Conservation (phyloP, 805 yeast genomes). For the Yamadazyma laniorum region DNA sequence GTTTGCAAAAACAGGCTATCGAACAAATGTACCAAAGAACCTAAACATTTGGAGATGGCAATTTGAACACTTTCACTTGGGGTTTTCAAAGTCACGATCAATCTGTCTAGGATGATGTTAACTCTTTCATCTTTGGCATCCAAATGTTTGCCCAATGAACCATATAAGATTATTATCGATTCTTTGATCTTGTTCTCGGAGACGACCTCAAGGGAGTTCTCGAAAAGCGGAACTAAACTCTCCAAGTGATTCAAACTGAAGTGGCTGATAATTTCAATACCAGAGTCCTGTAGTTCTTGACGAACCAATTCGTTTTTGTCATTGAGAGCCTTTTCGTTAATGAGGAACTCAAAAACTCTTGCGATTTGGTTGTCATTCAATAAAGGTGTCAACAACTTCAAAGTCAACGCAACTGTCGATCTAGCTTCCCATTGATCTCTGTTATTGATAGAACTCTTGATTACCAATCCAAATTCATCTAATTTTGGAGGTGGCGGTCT, state of each 20-base stretch:
- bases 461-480: slow-evolving; percentile 78
- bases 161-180: slow-evolving; percentile 81
- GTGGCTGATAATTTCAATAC: slow-evolving; percentile 62
- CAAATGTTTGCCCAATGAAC: slow-evolving; percentile 86
- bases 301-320: slow-evolving; percentile 73
- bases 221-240: slow-evolving; percentile 76
- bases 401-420: slow-evolving; percentile 72
- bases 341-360: slow-evolving; percentile 59
- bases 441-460: slow-evolving; percentile 57
- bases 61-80: slow-evolving; percentile 89
- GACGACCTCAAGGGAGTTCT: slow-evolving; percentile 55
- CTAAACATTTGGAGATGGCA: slow-evolving; percentile 82
- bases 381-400: slow-evolving; percentile 56
- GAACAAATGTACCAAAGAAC: slow-evolving; percentile 71
- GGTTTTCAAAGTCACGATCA: slow-evolving; percentile 72
- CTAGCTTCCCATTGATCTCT: slow-evolving; percentile 84
- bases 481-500: slow-evolving; percentile 73
- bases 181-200: slow-evolving; percentile 67
- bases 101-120: slow-evolving; percentile 59
- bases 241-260: slow-evolving; percentile 73
- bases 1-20: slow-evolving; percentile 43
- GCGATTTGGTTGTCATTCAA: slow-evolving; percentile 42
- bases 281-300: slow-evolving; percentile 87
- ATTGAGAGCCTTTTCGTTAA: slow-evolving; percentile 63
- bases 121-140: slow-evolving; percentile 64